Percentiles rank a stretch among this genome's conserved stretches.
phyloP scores from a whole-genome alignment of 306 rosid genomes.

The Quercus agrifolia region DNA sequence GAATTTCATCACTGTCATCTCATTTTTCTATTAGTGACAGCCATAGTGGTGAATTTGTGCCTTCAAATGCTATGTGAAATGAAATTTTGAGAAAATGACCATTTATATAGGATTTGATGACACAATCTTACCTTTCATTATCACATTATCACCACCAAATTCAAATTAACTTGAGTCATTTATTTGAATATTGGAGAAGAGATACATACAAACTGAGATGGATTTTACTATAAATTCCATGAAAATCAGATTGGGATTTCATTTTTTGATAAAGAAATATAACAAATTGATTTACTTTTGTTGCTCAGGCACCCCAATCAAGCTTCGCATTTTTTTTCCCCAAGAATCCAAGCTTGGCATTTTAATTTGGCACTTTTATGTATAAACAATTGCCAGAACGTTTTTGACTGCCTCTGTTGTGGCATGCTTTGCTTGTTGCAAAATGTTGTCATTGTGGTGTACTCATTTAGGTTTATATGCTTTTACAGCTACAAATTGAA shows the following conservation, averaged over 20 bases:
- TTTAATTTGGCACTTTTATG: too few relatives aligned
- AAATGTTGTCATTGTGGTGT: background rate
- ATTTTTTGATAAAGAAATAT: background rate
- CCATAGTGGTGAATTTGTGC: background rate
- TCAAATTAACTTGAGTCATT: background rate
- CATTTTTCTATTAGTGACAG: background rate
- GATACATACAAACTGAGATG: background rate
- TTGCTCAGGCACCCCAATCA: background rate
- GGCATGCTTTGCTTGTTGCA: background rate
- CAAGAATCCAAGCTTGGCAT: too few relatives aligned
- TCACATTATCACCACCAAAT: background rate
- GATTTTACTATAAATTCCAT: background rate
- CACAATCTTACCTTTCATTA: background rate
- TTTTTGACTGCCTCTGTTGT: slow-evolving; percentile 10
- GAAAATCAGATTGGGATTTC: background rate
- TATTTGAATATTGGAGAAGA: background rate
- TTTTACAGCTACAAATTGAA: slow-evolving; percentile 75
- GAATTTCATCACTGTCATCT: background rate
- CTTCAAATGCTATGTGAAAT: background rate
- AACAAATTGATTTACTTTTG: background rate
- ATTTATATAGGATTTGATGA: background rate
- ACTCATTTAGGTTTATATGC: slow-evolving; percentile 8
- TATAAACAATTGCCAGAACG: background rate
- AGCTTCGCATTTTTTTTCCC: too few relatives aligned
- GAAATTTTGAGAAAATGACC: background rate